Conservation (phyloP, 2,329 filamentous ascomycete genomes). For the Fusarium equiseti region DNA sequence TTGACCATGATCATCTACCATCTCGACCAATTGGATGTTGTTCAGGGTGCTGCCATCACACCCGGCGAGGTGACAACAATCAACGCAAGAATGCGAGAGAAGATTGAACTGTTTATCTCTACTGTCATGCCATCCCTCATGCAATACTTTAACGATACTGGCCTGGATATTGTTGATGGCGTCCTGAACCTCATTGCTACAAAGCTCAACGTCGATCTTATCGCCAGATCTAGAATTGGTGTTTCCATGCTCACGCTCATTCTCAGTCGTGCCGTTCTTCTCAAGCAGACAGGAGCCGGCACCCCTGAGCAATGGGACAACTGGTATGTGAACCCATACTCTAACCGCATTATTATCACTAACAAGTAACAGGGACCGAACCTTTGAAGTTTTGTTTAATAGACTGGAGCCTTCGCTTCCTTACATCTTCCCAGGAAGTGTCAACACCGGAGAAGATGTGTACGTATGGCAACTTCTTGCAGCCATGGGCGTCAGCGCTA, state of each 20-base stretch:
- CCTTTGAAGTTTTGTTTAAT: constrained; percentile 90
- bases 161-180: constrained; percentile 89
- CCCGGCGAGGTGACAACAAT: constrained; percentile 78
- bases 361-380: constrained; percentile 69
- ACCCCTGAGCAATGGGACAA: constrained; percentile 81
- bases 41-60: constrained; percentile 81
- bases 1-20: constrained; percentile 96
- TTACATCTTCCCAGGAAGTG: constrained; percentile 90
- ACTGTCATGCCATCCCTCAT: constrained; percentile 92
- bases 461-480: constrained; percentile 99
- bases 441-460: constrained; percentile 90
- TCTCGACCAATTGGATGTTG: constrained; percentile 90
- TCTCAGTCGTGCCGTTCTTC: constrained; percentile 90
- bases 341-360: constrained; percentile 41
- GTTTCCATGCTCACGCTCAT: constrained; percentile 93
- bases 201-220: constrained; percentile 84
- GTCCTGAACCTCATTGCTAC: constrained; percentile 87
- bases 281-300: constrained; percentile 82
- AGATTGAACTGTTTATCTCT: constrained; percentile 89
- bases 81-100: constrained; percentile 85
- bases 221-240: constrained; percentile 88
- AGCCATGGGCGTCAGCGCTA: constrained; percentile 92
- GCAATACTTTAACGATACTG: constrained; percentile 89
- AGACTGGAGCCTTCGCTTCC: constrained; percentile 85
- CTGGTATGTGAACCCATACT: constrained; percentile 68